Percentiles rank a stretch among this genome's conserved stretches.
phyloP scores from a whole-genome alignment of 2,329 filamentous ascomycete genomes.

The Xylaria sp. region DNA sequence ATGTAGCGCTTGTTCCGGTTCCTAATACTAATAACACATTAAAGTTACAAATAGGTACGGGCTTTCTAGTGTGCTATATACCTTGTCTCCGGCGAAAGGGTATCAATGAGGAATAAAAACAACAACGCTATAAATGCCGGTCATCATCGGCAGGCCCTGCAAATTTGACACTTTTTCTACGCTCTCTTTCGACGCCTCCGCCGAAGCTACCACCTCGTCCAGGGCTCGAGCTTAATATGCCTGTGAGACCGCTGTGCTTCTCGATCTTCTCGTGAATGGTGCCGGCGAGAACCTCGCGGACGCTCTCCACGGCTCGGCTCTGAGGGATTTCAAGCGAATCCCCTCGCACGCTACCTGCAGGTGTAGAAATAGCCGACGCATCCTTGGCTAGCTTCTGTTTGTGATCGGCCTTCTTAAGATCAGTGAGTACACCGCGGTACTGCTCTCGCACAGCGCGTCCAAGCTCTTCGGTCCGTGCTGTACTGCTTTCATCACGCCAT shows the following conservation, averaged over 20 bases:
- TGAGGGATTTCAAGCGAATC: slow-evolving; percentile 66
- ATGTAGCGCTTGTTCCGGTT: no score
- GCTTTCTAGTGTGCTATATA: neutral
- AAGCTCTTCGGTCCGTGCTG: slow-evolving; percentile 62
- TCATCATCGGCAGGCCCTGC: slow-evolving; percentile 55
- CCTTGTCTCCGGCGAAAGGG: neutral
- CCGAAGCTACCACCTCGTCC: slow-evolving; percentile 45
- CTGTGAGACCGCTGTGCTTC: slow-evolving; percentile 53
- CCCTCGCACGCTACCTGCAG: slow-evolving; percentile 52
- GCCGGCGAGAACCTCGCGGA: slow-evolving; percentile 59
- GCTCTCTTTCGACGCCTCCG: slow-evolving; percentile 58
- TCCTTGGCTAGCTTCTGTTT: slow-evolving; percentile 34
- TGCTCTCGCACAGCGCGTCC: slow-evolving; percentile 59
- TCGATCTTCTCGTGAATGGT: slow-evolving; percentile 32
- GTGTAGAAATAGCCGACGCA: slow-evolving; percentile 32
- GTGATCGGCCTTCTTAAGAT: slow-evolving; percentile 33
- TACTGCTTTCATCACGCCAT: slow-evolving; percentile 61
- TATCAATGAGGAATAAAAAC: neutral
- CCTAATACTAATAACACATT: slow-evolving; percentile 13
- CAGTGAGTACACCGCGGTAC: slow-evolving; percentile 42
- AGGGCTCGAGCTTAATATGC: slow-evolving; percentile 64
- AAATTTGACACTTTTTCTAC: slow-evolving; percentile 73
- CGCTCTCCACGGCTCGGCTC: slow-evolving; percentile 69
- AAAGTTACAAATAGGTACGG: slow-evolving; percentile 11
- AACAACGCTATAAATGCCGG: slow-evolving; percentile 42